These are phyloP conservation scores for Mycena rosella DNA, from an alignment of 768 basidiomycete genomes.

Conservation along the genomic window DNA sequence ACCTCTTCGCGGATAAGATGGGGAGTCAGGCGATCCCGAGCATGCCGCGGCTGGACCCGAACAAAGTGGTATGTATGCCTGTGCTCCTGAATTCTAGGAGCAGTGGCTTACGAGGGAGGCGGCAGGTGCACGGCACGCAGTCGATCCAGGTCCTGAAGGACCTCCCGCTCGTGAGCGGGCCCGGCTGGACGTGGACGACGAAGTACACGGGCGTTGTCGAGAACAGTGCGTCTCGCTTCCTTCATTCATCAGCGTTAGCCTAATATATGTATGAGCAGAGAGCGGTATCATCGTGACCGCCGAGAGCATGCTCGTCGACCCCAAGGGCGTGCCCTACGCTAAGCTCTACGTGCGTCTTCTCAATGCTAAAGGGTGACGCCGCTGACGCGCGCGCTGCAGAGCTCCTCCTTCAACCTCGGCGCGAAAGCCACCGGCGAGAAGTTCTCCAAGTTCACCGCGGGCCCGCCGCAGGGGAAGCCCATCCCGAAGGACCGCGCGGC, in stretches of 20 bases:
- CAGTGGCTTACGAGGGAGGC: background rate
- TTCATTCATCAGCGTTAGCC: background rate
- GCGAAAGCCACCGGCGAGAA: constrained; percentile 73
- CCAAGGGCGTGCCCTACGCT: constrained; percentile 69
- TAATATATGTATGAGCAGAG: too few relatives aligned
- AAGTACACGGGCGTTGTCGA: constrained; percentile 80
- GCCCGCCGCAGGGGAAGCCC: constrained; percentile 70
- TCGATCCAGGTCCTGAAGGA: constrained; percentile 84
- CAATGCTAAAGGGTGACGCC: too few relatives aligned
- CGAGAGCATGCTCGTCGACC: constrained; percentile 74
- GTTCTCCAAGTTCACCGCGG: constrained; percentile 72
- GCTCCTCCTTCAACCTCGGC: constrained; percentile 78
- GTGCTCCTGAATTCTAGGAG: too few relatives aligned
- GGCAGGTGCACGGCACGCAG: constrained; percentile 82
- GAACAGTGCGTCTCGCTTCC: constrained; percentile 70
- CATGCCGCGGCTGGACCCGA: constrained; percentile 78
- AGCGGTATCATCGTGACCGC: constrained; percentile 79
- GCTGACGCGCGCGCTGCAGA: constrained; percentile 48
- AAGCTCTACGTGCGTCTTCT: constrained; percentile 71
- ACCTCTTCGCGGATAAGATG: constrained; percentile 71
- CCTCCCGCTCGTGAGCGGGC: constrained; percentile 80
- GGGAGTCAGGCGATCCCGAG: constrained; percentile 66
- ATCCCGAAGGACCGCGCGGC: constrained; percentile 72
- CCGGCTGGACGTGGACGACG: constrained; percentile 81
- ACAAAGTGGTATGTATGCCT: constrained; percentile 67